Evolutionary conservation across 1,284 basidiomycete genomes (phyloP), one percentile per base, ranked within the genome.

Genomic region (Leucoagaricus sp.): DNA sequence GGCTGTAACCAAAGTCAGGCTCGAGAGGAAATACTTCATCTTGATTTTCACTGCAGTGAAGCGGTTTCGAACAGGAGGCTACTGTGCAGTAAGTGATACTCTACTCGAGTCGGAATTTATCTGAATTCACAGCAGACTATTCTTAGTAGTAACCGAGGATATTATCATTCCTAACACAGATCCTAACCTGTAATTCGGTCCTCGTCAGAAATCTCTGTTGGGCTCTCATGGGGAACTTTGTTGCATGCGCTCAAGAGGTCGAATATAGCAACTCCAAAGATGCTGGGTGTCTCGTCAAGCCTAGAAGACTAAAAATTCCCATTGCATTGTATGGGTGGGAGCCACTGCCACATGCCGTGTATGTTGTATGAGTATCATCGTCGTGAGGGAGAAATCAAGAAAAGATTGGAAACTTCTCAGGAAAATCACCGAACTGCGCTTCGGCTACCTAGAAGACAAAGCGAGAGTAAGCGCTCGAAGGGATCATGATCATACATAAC

Each of bases 21-120:
- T 45, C 31, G 50, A 26, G 41, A 60, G 31, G 33, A 58, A 57
- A 2, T 56, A 42, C 45, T 63, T 65, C 60, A 64, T 66, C 46
- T 36, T 68, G 51, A 25, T 9, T 26, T 34, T 47, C n/a, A 19
- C 12, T n/a, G n/a, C n/a, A 23, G 45, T 8, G 10, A 8, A 41
- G 33, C 15, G 36, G 33, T 34, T 17, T 1, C 19, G 12, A 9
- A 28, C 23, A 45, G 42, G 28, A 52, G 15, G 42, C 9, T 36
- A 21, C 15, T 21, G 9, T 15, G 15, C 46, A 48, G 36, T 40
- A 38, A 28, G 8, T 29, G 31, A 15, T 23, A 21, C 13, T 17
- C 29, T 2, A 17, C 9, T 10, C 12, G 4, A 31, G 8, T 34
- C 53, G 29, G 53, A 26, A 54, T 54, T 54, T 54, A 54, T 47